Base-by-base conservation (phyloP, 768 basidiomycete species). In the Lanmaoa rubissima region DNA sequence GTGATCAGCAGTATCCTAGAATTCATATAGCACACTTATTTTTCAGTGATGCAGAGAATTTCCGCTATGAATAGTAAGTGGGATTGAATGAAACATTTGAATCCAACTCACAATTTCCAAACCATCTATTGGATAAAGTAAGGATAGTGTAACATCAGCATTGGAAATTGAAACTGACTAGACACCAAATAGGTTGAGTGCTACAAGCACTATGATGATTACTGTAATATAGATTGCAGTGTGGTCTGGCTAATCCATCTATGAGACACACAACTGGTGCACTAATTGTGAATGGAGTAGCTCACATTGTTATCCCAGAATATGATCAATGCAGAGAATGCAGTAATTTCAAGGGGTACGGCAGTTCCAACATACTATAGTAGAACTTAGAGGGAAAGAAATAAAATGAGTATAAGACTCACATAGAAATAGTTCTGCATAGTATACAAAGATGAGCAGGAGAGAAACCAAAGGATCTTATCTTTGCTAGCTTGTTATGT, bases 281-380 rank as follows among this genome's bases (percentile, higher is more conserved):
- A 21, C 13, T 9, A 17, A 41, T n/a, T 11, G 9, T 19, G 26
- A 17, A 47, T 26, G 9, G 2, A 21, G 17, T 6, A 7, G n/a
- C 65, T 50, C 19, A 67, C 65, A n/a, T 67, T 45, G 5, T 10
- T 16, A 65, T 79, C 76, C 83, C 83, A 84, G 69, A 79, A 83
- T 34, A 72, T 67, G 48, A 83, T 73, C 51, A 85, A 63, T 19
- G 81, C 69, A n/a, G 78, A 69, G 8, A 79, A 75, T 2, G 82
- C 82, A 21, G 77, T 77, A 40, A 84, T 74, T 62, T 83, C 82
- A 21, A 79, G 76, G 3, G 79, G 78, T 16, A 81, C 63, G 5
- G 78, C 75, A 58, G 77, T 79, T n/a, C 54, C 63, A 39, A 49
- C n/a, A 53, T 46, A 61, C 65, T 67, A 5, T 19, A 21, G 3